Conservation (phyloP, 768 basidiomycete species). For the Basidioascus undulatus region DNA sequence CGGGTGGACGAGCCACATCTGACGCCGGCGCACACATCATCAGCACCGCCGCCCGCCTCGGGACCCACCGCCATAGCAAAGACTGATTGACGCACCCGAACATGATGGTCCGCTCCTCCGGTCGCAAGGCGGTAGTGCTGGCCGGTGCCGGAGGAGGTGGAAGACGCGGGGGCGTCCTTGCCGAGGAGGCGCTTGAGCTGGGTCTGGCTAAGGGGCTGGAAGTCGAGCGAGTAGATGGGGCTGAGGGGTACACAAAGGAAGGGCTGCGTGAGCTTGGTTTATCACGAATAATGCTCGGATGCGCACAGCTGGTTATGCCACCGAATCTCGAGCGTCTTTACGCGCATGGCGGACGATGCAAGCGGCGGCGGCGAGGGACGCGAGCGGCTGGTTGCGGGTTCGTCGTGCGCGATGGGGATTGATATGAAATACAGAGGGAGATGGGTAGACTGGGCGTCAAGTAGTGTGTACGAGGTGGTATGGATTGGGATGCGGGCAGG, state of each 20-base stretch:
- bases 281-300: too few species aligned
- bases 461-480: too few species aligned
- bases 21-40: not conserved
- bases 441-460: too few species aligned
- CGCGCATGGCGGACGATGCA: too few species aligned
- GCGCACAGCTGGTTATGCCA: slow-evolving; percentile 32
- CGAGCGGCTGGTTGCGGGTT: too few species aligned
- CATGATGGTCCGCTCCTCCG: slow-evolving; percentile 88
- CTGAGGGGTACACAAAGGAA: slow-evolving; percentile 18
- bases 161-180: slow-evolving; percentile 6
- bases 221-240: slow-evolving; percentile 90
- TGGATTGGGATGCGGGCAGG: too few species aligned
- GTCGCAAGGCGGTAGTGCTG: slow-evolving; percentile 39
- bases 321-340: slow-evolving; percentile 73
- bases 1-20: slow-evolving; percentile 13
- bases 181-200: slow-evolving; percentile 19
- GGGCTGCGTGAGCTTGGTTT: not conserved
- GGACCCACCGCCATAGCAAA: not conserved
- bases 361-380: too few species aligned
- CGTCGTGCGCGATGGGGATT: too few species aligned
- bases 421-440: too few species aligned
- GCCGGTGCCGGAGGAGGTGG: slow-evolving; percentile 23
- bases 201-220: slow-evolving; percentile 49
- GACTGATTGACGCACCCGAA: slow-evolving; percentile 41
- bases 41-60: not conserved